Base-by-base conservation (phyloP, 2,329 filamentous ascomycete genomes). In the Tothia fuscella region DNA sequence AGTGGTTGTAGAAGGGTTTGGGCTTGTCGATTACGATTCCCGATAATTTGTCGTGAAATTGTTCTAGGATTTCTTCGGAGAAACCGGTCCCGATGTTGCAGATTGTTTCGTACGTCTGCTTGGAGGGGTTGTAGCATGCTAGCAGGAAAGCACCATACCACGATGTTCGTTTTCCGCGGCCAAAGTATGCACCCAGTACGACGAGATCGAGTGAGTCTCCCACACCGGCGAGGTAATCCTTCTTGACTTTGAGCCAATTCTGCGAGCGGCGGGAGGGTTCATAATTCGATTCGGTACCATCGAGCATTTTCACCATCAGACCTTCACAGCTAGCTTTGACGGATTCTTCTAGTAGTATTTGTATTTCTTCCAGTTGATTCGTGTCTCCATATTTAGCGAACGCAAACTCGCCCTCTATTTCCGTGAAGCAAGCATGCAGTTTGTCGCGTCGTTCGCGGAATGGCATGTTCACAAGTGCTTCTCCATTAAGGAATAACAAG, bases 11-110 rank as follows among this genome's bases (percentile, higher is more conserved):
- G 61, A 94, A 98, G 0, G 91, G 91, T 56, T 98, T 98, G 2
- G 89, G 76, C 1, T 80, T 78, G 56, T 93, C 86, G 51, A 98
- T 98, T 50, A 82, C 78, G 38, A 86, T 77, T 6, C 77, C 72
- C 0, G 76, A 80, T 21, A 98, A 77, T 39, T 80, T 71, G 19
- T 73, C 68, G 66, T 96, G 78, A 12, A 96, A 70, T 26, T 88
- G 82, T 54, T 93, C 83, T n/a, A 98, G 80, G 3, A 89, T 72
- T n/a, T 80, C 83, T 62, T 98, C 91, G 1, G 82, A 89, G 64
- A 98, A 98, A 2, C 91, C 91, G 0, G 91, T 98, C 50, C 91
- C 91, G 53, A 98, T 96, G 61, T 98, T 98, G 74, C 91, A 98
- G 2, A 98, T 80, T 0, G 87, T 93, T 62, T 98, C 91, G 65